phyloP scores from a whole-genome alignment of 2,329 filamentous ascomycete species.

The Ascochyta viciae-villosae region DNA sequence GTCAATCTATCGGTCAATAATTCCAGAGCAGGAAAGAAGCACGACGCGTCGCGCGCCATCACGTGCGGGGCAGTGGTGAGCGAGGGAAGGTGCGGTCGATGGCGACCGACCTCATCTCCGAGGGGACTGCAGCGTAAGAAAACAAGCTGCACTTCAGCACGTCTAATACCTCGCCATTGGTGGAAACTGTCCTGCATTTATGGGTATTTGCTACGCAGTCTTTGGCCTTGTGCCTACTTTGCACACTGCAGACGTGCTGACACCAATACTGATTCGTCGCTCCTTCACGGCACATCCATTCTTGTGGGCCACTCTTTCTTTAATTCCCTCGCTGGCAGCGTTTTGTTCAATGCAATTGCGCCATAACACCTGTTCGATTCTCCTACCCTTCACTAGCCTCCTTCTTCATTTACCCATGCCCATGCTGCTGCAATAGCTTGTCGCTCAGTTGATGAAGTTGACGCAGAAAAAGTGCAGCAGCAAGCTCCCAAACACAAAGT shows the following conservation, averaged over 20 bases:
- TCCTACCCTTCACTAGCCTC: not conserved
- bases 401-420: not conserved
- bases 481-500: conserved; percentile 92
- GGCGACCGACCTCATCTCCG: not conserved
- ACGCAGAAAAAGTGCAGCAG: conserved; percentile 99
- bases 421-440: not conserved
- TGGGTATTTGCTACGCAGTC: conserved; percentile 4
- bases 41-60: conserved; percentile 10
- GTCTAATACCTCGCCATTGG: not conserved
- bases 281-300: no score
- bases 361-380: conserved; percentile 7
- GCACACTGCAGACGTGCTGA: not conserved
- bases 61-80: not conserved
- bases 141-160: not conserved
- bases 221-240: not conserved
- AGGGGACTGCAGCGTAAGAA: not conserved
- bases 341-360: conserved; percentile 10
- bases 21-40: not conserved
- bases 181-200: conserved; percentile 5
- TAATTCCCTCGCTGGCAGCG: not conserved
- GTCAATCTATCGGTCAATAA: not conserved
- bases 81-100: not conserved
- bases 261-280: not conserved
- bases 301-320: not conserved
- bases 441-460: conserved; percentile 94